Base-by-base conservation (phyloP, 2,329 filamentous ascomycete species). In the Alternaria gaisen region DNA sequence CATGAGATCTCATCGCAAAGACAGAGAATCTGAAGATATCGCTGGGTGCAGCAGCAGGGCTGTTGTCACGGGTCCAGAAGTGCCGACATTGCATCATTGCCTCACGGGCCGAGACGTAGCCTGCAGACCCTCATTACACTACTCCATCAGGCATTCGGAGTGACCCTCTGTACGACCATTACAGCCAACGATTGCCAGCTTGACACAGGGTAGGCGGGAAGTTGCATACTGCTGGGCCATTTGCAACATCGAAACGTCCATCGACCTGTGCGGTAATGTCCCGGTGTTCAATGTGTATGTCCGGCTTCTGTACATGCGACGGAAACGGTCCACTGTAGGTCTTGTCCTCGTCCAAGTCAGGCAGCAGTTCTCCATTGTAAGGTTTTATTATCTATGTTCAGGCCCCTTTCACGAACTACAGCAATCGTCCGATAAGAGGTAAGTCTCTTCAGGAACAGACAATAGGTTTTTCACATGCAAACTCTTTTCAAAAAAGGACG, bases 81-180 rank as follows among this genome's bases (percentile, higher is more conserved):
- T 22, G 16, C 56, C 24, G 54, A 53, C 50, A 44, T 62, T 55
- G 34, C 60, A 60, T 61, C 38, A 63, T 51, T 58, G 60, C 57
- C 56, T 63, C 44, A 60, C 65, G 56, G 58, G 53, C 65, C 66
- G 44, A 61, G 32, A 56, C 59, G 60, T 60, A 47, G 55, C 47
- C 53, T 56, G 64, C 57, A 70, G 46, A 65, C 63, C 20, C 60
- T 59, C 59, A 62, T 66, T 61, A 65, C 64, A 67, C 64, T 51
- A 64, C 65, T 53, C 53, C 54, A 43, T 47, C 56, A 42, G 51
- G 54, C 30, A 55, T 58, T 58, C 51, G 63, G 64, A 20, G 67
- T 74, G 70, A 72, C 68, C 60, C 22, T 36, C 46, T 61, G 74
- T 76, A 57, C 63, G 50, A 76, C 72, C 24, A 36, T 42, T 40